Percentiles rank a stretch among this genome's conserved stretches.
Conservation (phyloP, 768 basidiomycete genomes). For the Paxillus involutus region DNA sequence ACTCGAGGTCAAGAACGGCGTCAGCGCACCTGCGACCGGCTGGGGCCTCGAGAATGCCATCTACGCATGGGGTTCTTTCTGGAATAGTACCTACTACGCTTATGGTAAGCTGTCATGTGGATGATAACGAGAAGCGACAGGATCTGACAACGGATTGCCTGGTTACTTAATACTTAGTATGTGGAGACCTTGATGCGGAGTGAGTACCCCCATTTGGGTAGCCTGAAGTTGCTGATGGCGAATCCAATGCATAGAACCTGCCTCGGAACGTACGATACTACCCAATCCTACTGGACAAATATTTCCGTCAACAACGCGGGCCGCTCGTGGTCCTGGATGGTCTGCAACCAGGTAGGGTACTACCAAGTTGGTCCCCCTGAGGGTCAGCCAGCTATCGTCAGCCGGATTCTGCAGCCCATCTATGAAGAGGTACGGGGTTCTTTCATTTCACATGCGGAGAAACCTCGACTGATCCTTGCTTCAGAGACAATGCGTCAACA, state of each 20-base stretch:
- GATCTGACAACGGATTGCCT: not conserved
- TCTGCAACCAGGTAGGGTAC: conserved; percentile 71
- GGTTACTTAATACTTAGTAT: conserved; percentile 49
- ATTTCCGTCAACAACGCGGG: conserved; percentile 51
- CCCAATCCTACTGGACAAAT: conserved; percentile 48
- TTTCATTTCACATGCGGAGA: not conserved
- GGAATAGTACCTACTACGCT: conserved; percentile 48
- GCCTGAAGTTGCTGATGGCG: conserved; percentile 28
- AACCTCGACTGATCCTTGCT: not conserved
- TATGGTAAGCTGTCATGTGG: conserved; percentile 37
- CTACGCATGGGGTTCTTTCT: conserved; percentile 59
- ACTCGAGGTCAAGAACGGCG: conserved; percentile 39
- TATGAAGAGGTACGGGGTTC: conserved; percentile 25
- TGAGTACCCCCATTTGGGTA: conserved; percentile 30
- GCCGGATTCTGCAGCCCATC: conserved; percentile 31
- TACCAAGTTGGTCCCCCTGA: conserved; percentile 39
- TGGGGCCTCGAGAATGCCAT: conserved; percentile 67
- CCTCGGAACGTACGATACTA: conserved; percentile 42
- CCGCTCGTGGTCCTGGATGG: conserved; percentile 75
- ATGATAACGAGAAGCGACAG: not conserved
- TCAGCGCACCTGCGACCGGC: conserved; percentile 44
- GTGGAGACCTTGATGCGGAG: conserved; percentile 46
- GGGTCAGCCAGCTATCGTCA: conserved; percentile 33
- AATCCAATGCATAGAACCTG: conserved; percentile 35
- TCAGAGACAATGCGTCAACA: conserved; percentile 68